These are phyloP conservation scores for Salix koriyanagi DNA, from an alignment of 345 rosid species.

Conservation along the genomic window DNA sequence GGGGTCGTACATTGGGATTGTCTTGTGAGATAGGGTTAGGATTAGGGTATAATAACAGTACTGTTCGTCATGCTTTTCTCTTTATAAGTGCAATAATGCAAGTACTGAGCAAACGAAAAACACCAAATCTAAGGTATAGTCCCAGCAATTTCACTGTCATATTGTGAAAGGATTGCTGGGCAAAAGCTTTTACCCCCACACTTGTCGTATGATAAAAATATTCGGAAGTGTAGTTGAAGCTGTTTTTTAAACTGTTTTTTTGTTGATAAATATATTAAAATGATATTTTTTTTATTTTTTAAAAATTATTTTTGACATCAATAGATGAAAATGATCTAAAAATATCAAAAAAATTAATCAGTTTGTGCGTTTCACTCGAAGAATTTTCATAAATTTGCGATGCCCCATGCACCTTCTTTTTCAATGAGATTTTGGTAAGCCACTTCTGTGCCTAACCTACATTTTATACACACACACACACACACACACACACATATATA, in stretches of 20 bases:
- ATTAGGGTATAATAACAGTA: neutral
- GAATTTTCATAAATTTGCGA: neutral
- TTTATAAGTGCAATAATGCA: slow-evolving; percentile 6
- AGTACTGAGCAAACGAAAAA: neutral
- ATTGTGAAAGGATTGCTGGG: neutral
- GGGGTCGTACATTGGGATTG: slow-evolving; percentile 10
- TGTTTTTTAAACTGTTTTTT: too few species aligned
- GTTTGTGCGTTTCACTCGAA: neutral
- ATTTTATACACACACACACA: too few species aligned
- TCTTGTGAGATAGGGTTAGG: neutral
- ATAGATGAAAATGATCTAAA: too few species aligned
- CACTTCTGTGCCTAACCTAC: neutral
- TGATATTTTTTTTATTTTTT: too few species aligned
- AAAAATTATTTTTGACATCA: too few species aligned
- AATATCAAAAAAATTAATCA: too few species aligned
- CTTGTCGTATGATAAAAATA: neutral
- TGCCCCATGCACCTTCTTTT: neutral
- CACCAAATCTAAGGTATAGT: neutral
- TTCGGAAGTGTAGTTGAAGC: accelerated
- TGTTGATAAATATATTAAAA: too few species aligned
- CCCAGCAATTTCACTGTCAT: neutral
- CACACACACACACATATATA: too few species aligned
- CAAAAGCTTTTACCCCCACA: neutral
- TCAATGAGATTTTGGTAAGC: neutral
- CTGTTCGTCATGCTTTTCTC: neutral